Conservation (phyloP, 805 yeast species). For the Kazachstania viticola region DNA sequence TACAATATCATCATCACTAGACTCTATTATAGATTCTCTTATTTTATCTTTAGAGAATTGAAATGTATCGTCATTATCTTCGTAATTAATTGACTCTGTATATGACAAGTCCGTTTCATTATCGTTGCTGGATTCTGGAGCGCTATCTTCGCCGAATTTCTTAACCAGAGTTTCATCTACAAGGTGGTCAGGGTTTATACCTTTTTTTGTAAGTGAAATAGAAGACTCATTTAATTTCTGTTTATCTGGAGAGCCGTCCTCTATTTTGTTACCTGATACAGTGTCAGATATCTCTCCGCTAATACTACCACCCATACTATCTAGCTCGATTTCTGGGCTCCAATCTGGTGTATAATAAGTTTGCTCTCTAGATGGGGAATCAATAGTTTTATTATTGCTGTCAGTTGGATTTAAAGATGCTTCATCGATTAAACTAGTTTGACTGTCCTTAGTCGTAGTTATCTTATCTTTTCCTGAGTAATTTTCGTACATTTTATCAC, state of each 20-base stretch:
- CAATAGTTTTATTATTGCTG: not conserved
- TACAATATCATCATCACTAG: conserved; percentile 9
- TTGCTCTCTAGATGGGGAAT: not conserved
- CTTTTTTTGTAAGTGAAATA: not conserved
- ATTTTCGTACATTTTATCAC: not conserved
- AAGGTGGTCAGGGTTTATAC: not conserved
- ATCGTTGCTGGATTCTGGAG: conserved; percentile 2
- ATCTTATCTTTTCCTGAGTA: not conserved
- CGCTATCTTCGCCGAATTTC: not conserved
- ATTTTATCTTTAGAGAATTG: conserved; percentile 5
- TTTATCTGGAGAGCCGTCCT: not conserved
- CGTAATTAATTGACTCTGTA: conserved; percentile 6
- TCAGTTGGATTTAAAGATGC: not conserved
- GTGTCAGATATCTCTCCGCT: not conserved
- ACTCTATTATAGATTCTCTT: conserved; percentile 10
- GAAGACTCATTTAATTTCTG: not conserved
- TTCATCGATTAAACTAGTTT: not conserved
- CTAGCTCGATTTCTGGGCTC: not conserved
- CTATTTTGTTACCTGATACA: not conserved
- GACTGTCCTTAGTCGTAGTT: not conserved
- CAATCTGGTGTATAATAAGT: no score
- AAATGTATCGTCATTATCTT: conserved; percentile 4
- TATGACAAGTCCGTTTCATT: conserved; percentile 6
- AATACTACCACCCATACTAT: not conserved
- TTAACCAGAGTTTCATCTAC: not conserved